Conservation (phyloP, 306 rosid genomes). For the Fragaria ananassa region DNA sequence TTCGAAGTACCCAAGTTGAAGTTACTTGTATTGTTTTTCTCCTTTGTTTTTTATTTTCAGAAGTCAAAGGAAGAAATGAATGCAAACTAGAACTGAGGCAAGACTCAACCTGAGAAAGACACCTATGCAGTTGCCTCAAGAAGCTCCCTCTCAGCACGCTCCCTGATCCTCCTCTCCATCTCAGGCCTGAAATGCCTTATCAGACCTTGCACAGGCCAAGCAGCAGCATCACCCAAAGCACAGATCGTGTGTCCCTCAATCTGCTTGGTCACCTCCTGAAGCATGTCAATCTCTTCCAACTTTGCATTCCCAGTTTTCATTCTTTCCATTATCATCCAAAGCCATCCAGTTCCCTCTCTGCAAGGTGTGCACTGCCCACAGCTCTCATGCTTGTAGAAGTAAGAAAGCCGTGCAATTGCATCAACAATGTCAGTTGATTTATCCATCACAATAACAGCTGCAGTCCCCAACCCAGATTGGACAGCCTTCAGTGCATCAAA, state of each 20-base stretch:
- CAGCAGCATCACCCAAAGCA: conserved; percentile 99
- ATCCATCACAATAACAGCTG: conserved; percentile 99
- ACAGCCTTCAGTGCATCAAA: conserved; percentile 94
- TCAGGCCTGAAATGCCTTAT: conserved; percentile 98
- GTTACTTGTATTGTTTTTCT: not conserved
- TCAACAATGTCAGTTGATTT: conserved; percentile 93
- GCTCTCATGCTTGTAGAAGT: conserved; percentile 98
- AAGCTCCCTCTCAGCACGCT: conserved; percentile 84
- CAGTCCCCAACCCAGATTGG: conserved; percentile 87
- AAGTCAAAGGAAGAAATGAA: conserved; percentile 13
- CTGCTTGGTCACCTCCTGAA: conserved; percentile 97
- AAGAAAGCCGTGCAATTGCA: conserved; percentile 97
- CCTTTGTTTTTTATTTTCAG: not conserved
- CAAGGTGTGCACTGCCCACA: conserved; percentile 99
- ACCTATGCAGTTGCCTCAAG: conserved; percentile 76
- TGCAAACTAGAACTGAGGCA: conserved; percentile 17
- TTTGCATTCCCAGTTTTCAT: conserved; percentile 94
- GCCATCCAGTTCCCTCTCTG: conserved; percentile 99
- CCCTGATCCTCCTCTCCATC: conserved; percentile 92
- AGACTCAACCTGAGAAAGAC: conserved; percentile 43
- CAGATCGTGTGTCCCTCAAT: conserved; percentile 98
- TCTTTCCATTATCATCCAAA: conserved; percentile 99
- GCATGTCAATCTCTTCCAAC: conserved; percentile 98
- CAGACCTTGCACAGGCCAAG: conserved; percentile 99
- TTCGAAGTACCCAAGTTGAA: conserved; percentile 19